Conservation (phyloP, 2,329 filamentous ascomycete species). For the Aspergillus fijiensis region DNA sequence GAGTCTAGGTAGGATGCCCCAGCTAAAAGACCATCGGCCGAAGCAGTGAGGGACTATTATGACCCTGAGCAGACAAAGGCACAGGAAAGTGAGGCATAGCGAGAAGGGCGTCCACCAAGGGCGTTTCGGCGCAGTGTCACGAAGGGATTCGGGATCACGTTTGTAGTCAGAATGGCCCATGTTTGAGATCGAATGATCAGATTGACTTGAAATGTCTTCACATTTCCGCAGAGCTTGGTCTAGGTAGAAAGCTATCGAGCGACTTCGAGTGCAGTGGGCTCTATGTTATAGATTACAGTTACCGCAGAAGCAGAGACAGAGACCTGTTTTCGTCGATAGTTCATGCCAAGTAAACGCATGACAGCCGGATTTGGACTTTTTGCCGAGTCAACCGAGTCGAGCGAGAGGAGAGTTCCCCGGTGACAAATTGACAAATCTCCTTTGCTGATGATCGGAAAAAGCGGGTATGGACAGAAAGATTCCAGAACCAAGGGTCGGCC, state of each 20-base stretch:
- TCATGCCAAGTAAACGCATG: neutral
- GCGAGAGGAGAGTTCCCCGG: neutral
- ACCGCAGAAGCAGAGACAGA: neutral
- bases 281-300: neutral
- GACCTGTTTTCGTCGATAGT: neutral
- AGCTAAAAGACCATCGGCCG: slow-evolving; percentile 15
- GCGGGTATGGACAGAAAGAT: neutral
- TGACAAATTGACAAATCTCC: too few relatives aligned
- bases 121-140: neutral
- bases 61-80: neutral
- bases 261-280: neutral
- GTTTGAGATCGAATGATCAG: slow-evolving; percentile 11
- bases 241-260: neutral
- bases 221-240: neutral
- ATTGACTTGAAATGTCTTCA: neutral
- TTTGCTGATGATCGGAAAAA: neutral
- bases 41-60: slow-evolving; percentile 17
- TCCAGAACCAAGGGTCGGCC: too few relatives aligned
- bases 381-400: neutral
- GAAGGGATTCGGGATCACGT: slow-evolving; percentile 25
- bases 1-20: slow-evolving; percentile 19
- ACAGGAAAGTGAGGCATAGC: neutral
- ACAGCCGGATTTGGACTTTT: neutral
- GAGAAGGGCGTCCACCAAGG: neutral
- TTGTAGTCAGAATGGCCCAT: slow-evolving; percentile 21